Evolutionary conservation across 2,329 filamentous ascomycete genomes (phyloP), one percentile per base, ranked within the genome.

Genomic region (Aureobasidium melanogenum): DNA sequence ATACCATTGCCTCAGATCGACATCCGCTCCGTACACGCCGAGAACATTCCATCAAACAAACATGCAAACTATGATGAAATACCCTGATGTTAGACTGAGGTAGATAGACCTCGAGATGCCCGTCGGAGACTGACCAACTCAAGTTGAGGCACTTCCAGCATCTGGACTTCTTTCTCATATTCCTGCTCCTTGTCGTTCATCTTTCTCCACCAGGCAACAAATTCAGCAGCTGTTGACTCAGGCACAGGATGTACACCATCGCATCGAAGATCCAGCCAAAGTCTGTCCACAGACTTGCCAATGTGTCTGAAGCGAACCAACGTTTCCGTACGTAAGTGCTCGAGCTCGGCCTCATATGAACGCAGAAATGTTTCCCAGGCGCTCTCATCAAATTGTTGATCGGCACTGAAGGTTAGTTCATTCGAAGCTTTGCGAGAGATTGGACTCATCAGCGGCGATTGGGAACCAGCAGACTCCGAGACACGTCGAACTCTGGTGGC

Each of bases 231-330:
- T 14, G 69, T 70, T 15, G 66, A 61, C 28, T 66, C 63, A 9
- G 47, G 24, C 1, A 62, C 44, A 24, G 32, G 52, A 12, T 62
- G 54, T 12, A 28, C 19, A 15, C 34, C 28, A 39, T 62, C 61
- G 17, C 19, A 28, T 34, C 41, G 50, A 12, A 59, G 44, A 39
- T 71, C 69, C 17, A 64, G 57, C 44, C 66, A 64, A 48, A 67
- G 46, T 44, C 64, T 67, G 54, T 71, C 68, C 55, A 71, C 65
- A 15, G 62, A 67, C 46, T 67, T 63, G 17, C 64, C 67, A 30
- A 65, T 66, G 62, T 79, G 77, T 36, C 74, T 74, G 60, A 80
- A 73, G 57, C 76, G 75, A 3, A 74, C 71, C 34, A 78, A 67
- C n/a, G 72, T 69, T 60, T 73, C 71, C 36, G 70, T 70, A 62